Percentiles rank a stretch among this genome's conserved stretches.
These are phyloP conservation scores for Excoecaria cochinchinensis DNA, from an alignment of 345 rosid genomes.

Conservation along the genomic window DNA sequence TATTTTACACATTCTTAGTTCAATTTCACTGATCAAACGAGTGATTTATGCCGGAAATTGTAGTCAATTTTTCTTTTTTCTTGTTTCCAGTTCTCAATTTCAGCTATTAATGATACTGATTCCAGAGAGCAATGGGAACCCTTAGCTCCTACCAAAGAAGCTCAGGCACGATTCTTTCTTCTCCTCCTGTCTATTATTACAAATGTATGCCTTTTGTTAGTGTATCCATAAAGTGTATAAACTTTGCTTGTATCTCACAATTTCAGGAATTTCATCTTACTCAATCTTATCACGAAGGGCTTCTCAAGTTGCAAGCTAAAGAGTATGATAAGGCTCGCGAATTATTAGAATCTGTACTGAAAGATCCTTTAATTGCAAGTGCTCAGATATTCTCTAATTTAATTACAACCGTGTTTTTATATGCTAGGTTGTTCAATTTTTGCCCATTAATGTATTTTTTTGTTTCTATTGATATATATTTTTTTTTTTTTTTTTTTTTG, in stretches of 20 bases:
- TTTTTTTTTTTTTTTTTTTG: constrained; percentile 11
- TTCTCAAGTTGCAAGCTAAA: constrained; percentile 82
- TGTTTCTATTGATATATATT: not conserved
- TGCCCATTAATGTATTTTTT: not conserved
- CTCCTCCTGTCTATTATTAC: constrained; percentile 9
- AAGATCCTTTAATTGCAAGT: constrained; percentile 73
- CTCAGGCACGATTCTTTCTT: constrained; percentile 55
- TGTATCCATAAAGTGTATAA: not conserved
- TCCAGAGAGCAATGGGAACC: constrained; percentile 90
- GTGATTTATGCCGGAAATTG: not conserved
- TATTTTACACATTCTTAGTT: not conserved
- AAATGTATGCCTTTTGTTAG: not conserved
- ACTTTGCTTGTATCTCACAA: not conserved
- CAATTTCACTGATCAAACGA: not conserved
- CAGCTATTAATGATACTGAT: constrained; percentile 94
- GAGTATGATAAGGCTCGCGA: constrained; percentile 77
- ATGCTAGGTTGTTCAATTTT: not conserved
- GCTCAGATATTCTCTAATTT: constrained; percentile 51
- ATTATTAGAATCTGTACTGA: constrained; percentile 71
- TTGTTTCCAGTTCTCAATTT: constrained; percentile 69
- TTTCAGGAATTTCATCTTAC: constrained; percentile 89
- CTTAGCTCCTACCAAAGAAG: constrained; percentile 95
- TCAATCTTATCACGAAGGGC: constrained; percentile 88
- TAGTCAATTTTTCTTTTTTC: not conserved
- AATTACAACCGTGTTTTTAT: not conserved